Conservation (phyloP, 225 moss, liverwort and hornwort species). For the Sphagnum tenellum region DNA sequence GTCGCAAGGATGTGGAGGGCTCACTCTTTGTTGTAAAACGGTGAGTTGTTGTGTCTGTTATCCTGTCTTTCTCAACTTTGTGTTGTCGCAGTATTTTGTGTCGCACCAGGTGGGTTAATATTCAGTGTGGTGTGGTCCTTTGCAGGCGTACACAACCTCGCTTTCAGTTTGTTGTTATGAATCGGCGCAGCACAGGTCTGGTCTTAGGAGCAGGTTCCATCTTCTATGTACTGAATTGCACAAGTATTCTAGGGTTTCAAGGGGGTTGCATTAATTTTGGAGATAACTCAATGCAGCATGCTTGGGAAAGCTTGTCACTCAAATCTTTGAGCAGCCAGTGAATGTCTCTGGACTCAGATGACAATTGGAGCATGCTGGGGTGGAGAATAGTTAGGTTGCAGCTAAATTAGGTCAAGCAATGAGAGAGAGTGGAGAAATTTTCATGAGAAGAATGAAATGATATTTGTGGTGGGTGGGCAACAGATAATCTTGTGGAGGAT, state of each 20-base stretch:
- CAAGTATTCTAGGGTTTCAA: too few species aligned
- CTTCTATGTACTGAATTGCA: too few species aligned
- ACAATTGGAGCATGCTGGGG: too few species aligned
- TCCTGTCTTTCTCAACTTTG: conserved; percentile 1
- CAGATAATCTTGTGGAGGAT: conserved; percentile 97
- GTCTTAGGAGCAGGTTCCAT: neutral
- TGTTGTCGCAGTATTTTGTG: neutral
- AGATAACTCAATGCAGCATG: too few species aligned
- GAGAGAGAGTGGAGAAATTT: too few species aligned
- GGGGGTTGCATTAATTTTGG: too few species aligned
- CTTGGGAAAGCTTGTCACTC: too few species aligned
- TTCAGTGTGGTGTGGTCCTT: conserved; percentile 14
- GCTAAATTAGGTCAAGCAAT: too few species aligned
- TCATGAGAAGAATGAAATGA: too few species aligned
- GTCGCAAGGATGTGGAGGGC: conserved; percentile 99
- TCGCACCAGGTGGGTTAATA: conserved; percentile 1
- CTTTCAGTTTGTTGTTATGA: conserved; percentile 99
- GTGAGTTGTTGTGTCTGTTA: conserved; percentile 26
- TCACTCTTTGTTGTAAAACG: conserved; percentile 98
- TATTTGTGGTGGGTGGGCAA: neutral
- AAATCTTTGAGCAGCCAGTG: too few species aligned
- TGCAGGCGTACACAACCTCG: conserved; percentile 84
- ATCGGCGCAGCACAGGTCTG: conserved; percentile 95
- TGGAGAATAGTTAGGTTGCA: too few species aligned
- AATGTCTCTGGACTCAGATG: too few species aligned